Conservation (phyloP, 2,329 filamentous ascomycete species). For the Pseudogymnoascus sp. region DNA sequence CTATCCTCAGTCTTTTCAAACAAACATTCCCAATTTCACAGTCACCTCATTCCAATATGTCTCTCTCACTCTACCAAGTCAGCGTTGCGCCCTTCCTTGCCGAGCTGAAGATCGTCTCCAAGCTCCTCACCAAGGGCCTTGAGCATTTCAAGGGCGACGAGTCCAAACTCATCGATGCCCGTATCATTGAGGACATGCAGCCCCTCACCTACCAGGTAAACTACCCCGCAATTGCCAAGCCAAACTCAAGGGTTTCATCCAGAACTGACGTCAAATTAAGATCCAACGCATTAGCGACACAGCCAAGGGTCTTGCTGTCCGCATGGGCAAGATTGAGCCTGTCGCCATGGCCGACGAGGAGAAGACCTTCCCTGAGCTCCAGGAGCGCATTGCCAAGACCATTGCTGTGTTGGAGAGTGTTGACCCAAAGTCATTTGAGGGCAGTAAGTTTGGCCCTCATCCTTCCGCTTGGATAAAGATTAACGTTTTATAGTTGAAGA, state of each 20-base stretch:
- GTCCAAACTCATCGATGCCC: slow-evolving; percentile 30
- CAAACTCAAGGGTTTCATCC: not conserved
- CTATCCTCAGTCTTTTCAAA: not conserved
- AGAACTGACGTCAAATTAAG: not conserved
- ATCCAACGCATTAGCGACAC: slow-evolving; percentile 36
- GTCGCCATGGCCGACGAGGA: slow-evolving; percentile 34
- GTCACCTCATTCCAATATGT: slow-evolving; percentile 14
- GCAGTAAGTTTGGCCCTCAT: slow-evolving; percentile 16
- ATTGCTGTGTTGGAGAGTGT: slow-evolving; percentile 38
- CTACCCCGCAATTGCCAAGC: not conserved
- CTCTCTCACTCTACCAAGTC: slow-evolving; percentile 26
- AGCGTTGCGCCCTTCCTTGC: slow-evolving; percentile 35
- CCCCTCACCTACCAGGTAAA: slow-evolving; percentile 36
- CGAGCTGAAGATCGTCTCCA: slow-evolving; percentile 34
- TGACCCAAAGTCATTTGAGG: slow-evolving; percentile 35
- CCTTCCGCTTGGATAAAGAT: not conserved
- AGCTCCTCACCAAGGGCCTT: slow-evolving; percentile 37
- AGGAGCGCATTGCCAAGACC: slow-evolving; percentile 38
- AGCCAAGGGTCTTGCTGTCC: slow-evolving; percentile 33
- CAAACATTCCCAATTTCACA: not conserved
- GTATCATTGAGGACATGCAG: slow-evolving; percentile 42
- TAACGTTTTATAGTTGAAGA: slow-evolving; percentile 25
- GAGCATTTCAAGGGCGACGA: slow-evolving; percentile 30
- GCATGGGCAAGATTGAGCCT: slow-evolving; percentile 30
- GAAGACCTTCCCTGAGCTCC: slow-evolving; percentile 41